Conservation (phyloP, 257 asterid genomes). For the Apocynum venetum region DNA sequence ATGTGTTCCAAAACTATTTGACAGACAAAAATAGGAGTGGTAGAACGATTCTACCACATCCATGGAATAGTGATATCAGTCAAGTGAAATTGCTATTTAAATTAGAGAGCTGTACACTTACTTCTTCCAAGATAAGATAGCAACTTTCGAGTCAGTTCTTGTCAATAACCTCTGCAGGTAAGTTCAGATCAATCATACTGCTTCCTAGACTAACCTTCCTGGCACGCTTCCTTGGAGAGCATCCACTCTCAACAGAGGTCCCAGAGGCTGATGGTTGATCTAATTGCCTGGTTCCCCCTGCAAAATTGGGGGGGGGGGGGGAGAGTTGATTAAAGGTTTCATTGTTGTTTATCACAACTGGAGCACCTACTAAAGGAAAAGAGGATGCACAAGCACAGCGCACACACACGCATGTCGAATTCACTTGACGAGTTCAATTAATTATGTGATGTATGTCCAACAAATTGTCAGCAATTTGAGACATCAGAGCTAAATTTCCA, state of each 20-base stretch:
- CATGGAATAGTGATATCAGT: not conserved
- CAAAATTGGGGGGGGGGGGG: constrained; percentile 8
- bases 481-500: not conserved
- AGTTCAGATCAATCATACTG: constrained; percentile 59
- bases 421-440: not conserved
- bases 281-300: constrained; percentile 37
- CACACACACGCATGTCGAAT: not conserved
- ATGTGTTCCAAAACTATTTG: not conserved
- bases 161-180: constrained; percentile 57
- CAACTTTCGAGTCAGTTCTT: constrained; percentile 25
- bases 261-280: constrained; percentile 60
- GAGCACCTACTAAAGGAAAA: not conserved
- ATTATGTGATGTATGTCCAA: not conserved
- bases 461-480: not conserved
- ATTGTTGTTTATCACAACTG: not conserved
- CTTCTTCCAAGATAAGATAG: constrained; percentile 4
- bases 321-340: constrained; percentile 5
- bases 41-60: not conserved
- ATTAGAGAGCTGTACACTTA: constrained; percentile 28
- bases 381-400: not conserved
- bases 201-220: constrained; percentile 34
- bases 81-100: constrained; percentile 11
- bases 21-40: constrained; percentile 2
- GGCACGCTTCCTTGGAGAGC: constrained; percentile 54
- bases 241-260: constrained; percentile 35